Conservation (phyloP, 495 filamentous ascomycete species). For the Haplographium delicatum region DNA sequence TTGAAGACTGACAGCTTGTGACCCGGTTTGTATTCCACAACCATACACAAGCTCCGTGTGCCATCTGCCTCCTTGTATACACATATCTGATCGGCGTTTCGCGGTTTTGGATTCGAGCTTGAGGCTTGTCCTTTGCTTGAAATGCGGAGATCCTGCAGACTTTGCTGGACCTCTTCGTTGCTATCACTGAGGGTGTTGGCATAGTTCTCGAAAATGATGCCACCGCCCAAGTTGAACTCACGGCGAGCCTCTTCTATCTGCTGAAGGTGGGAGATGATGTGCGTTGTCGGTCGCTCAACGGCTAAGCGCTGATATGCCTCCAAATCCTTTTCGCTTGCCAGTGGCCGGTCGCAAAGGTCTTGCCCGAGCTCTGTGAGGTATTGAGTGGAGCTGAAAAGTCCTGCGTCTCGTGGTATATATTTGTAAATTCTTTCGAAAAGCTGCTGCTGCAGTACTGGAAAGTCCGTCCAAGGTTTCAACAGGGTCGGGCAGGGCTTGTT, state of each 20-base stretch:
- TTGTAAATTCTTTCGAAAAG: conserved; percentile 26
- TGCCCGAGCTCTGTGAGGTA: conserved; percentile 24
- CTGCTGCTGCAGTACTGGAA: conserved; percentile 22
- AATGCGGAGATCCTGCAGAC: conserved; percentile 17
- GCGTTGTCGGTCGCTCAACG: conserved; percentile 30
- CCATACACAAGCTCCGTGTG: conserved; percentile 24
- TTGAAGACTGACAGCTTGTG: conserved; percentile 31
- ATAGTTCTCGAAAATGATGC: conserved; percentile 31
- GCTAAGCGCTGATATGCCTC: conserved; percentile 30
- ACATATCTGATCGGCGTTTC: conserved; percentile 21
- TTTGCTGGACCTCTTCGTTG: conserved; percentile 20
- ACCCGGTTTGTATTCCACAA: conserved; percentile 34
- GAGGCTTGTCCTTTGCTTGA: conserved; percentile 16
- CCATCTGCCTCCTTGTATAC: conserved; percentile 19
- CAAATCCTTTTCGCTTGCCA: conserved; percentile 32
- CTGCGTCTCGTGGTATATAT: conserved; percentile 18
- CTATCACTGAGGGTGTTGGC: conserved; percentile 27
- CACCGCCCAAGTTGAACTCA: conserved; percentile 25
- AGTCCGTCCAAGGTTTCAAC: conserved; percentile 30
- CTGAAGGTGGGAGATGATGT: conserved; percentile 29
- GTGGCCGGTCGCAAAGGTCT: conserved; percentile 14
- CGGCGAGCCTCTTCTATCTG: conserved; percentile 28
- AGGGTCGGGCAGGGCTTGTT: conserved; percentile 30
- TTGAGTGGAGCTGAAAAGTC: conserved; percentile 21
- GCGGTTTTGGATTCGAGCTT: conserved; percentile 12